These are phyloP conservation scores for Pichia sp. DNA, from an alignment of 1,139 yeast genomes.

Conservation along the genomic window DNA sequence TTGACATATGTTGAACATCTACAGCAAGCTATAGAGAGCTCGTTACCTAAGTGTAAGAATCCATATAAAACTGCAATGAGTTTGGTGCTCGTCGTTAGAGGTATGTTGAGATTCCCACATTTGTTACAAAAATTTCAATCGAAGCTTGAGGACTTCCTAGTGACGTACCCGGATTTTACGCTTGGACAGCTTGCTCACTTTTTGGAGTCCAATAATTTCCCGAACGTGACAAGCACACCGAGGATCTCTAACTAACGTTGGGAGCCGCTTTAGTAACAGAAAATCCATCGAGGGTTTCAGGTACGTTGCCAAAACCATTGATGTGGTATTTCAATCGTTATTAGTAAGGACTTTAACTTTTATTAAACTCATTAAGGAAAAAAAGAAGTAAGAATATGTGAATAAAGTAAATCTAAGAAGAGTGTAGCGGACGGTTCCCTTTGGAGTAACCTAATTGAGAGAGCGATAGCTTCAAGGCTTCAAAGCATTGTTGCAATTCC, in stretches of 20 bases:
- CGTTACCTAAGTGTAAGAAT: slow-evolving; percentile 9
- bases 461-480: slow-evolving; percentile 34
- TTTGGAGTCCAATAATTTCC: slow-evolving; percentile 7
- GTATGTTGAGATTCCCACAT: slow-evolving; percentile 9
- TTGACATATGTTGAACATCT: slow-evolving; percentile 14
- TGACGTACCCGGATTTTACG: slow-evolving; percentile 12
- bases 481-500: slow-evolving; percentile 35
- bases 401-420: background rate
- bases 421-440: background rate
- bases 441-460: slow-evolving; percentile 35
- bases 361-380: too few species aligned
- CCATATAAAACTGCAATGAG: slow-evolving; percentile 9
- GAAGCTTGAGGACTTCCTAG: slow-evolving; percentile 7
- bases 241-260: background rate
- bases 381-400: background rate
- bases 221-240: slow-evolving; percentile 1
- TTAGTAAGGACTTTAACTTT: too few species aligned
- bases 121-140: slow-evolving; percentile 5
- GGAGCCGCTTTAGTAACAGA: too few species aligned
- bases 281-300: too few species aligned
- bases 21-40: slow-evolving; percentile 5
- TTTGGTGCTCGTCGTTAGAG: slow-evolving; percentile 6
- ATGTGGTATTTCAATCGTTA: too few species aligned
- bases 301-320: too few species aligned
- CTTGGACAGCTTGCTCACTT: slow-evolving; percentile 9